Percentiles rank a stretch among this genome's conserved stretches.
Evolutionary conservation across 228 moss, liverwort and hornwort species (phyloP).

Genomic region (Sphagnum fallax): DNA sequence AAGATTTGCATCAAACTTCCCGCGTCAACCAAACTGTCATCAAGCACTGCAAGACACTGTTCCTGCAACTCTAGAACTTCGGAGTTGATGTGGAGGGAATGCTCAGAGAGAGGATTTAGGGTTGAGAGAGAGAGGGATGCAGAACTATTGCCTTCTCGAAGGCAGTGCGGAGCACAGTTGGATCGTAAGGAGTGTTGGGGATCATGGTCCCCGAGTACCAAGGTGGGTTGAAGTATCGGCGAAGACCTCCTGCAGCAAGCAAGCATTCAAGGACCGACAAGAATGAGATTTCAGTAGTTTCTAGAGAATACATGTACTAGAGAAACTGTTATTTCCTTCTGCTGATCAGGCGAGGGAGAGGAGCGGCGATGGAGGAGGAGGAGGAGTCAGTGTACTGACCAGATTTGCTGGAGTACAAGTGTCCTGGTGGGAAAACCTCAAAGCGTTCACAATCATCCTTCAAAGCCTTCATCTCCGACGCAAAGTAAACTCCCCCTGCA

Average conservation of each 20-base stretch:
- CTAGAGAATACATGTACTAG: background rate
- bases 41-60: background rate
- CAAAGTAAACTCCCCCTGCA: constrained; percentile 79
- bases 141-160: constrained; percentile 59
- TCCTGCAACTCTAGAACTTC: background rate
- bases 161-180: constrained; percentile 55
- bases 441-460: constrained; percentile 83
- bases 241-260: constrained; percentile 46
- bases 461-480: constrained; percentile 96
- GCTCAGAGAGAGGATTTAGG: background rate
- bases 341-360: too few relatives aligned
- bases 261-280: background rate
- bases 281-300: background rate
- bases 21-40: background rate
- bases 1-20: background rate
- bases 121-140: background rate
- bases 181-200: constrained; percentile 62
- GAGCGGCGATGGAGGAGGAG: too few relatives aligned
- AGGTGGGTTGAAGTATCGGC: constrained; percentile 72
- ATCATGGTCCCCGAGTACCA: constrained; percentile 58
- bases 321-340: too few relatives aligned
- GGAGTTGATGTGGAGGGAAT: background rate
- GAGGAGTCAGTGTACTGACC: constrained; percentile 17
- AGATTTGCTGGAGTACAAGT: constrained; percentile 85
- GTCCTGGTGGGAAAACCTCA: constrained; percentile 84